Evolutionary conservation across 371 early-diverging fungal genomes (phyloP), one percentile per base, ranked within the genome.

Genomic region (Mucor racemosus): DNA sequence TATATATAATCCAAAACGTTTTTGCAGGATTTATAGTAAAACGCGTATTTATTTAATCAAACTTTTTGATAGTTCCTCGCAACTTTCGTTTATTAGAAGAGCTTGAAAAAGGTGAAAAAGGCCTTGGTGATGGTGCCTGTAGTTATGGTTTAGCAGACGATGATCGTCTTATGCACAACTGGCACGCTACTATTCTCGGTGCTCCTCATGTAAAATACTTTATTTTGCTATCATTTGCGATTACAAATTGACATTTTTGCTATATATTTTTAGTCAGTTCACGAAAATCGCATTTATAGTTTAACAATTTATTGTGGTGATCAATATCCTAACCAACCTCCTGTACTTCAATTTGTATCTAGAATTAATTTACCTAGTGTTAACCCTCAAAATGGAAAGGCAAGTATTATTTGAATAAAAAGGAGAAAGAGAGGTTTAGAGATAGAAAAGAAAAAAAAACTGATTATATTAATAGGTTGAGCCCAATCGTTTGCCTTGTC

Each of bases 181-280:
- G 99, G 99, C 91, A 95, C 71, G 99, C 95, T 8, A 97, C 98
- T 54, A 97, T 99, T 73, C 89, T 99, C 58, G 98, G 98, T n/a
- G 95, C 97, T 26, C 86, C 88, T 66, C 89, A 94, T 74, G 97
- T 96, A 89, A 36, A 38, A 77, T 35, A 14, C 53, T 17, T 56
- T 35, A 35, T 26, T 35, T n/a, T 21, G 6, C 35, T 36, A 35
- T 11, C 44, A 44, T n/a, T 17, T 11, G 11, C 2, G 17, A 44
- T n/a, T 4, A 14, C 11, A 53, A 13, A 53, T 14, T 53, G 5
- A 53, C 53, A 15, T 41, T 14, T 5, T 53, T 46, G 26, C 26
- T 38, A 38, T 44, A 44, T 34, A 13, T 35, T 1, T 48, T 38
- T 76, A 97, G 97, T 90, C 95, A 31, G 90, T 91, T 33, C 96